Conservation (phyloP, 2,329 filamentous ascomycete genomes). For the Aaosphaeria arxii region DNA sequence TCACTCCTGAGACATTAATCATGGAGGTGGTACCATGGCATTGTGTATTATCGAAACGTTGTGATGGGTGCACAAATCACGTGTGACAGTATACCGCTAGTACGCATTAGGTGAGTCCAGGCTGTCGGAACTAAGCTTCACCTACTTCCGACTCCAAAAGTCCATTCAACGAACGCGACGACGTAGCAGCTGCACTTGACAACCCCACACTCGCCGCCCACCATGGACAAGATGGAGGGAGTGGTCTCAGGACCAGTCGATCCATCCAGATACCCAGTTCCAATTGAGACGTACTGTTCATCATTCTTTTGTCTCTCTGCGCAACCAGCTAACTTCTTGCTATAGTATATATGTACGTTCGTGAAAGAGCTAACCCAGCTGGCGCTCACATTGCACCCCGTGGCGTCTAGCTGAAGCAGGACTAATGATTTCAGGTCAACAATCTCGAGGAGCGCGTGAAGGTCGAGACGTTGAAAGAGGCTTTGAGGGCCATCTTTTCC, state of each 20-base stretch:
- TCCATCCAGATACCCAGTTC: constrained; percentile 30
- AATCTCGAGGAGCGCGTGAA: constrained; percentile 21
- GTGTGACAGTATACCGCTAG: too few species aligned
- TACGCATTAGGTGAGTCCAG: too few species aligned
- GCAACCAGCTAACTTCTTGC: constrained; percentile 21
- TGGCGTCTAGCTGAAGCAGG: background rate
- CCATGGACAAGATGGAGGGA: constrained; percentile 38
- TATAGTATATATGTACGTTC: constrained; percentile 35
- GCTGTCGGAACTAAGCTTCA: too few species aligned
- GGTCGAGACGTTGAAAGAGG: constrained; percentile 74
- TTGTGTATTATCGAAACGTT: too few species aligned
- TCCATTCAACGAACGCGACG: too few species aligned
- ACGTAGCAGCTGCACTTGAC: background rate
- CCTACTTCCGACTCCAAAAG: too few species aligned
- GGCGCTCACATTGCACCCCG: constrained; percentile 2
- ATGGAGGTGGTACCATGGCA: too few species aligned
- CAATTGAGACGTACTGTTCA: constrained; percentile 35
- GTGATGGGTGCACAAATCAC: too few species aligned
- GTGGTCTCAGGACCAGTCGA: constrained; percentile 22
- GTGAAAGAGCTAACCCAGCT: background rate
- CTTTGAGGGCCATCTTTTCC: constrained; percentile 74
- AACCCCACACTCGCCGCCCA: constrained; percentile 1
- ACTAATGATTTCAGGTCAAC: constrained; percentile 6
- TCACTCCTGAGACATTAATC: too few species aligned
- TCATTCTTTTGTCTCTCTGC: constrained; percentile 1